Base-by-base conservation (phyloP, 2,329 filamentous ascomycete genomes). In the Colletotrichum sojae region DNA sequence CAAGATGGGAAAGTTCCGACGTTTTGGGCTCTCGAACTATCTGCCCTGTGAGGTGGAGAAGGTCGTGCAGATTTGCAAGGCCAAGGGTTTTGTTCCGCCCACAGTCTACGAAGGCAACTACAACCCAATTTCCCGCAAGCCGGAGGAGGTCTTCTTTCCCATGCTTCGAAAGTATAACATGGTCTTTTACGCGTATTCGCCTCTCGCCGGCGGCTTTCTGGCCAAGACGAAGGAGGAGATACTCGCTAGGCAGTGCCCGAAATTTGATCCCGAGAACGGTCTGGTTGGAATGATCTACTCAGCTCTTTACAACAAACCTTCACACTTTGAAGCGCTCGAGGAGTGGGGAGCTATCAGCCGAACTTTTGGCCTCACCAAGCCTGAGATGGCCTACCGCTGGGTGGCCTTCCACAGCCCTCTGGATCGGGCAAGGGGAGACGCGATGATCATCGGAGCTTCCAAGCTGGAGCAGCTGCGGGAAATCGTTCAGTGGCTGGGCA, bases 91-190 rank as follows among this genome's bases (percentile, higher is more conserved):
- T 27, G 76, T 83, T 15, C 79, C 78, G 63, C 85, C 85, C 0
- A 77, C 74, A 5, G 81, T 84, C 3, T 86, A 84, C 68, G 81
- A 87, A 71, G 83, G 85, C 2, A 77, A 81, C 8, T 86, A 87
- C 74, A 85, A 86, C 62, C 76, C 80, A 8, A 73, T 87, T 13
- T 77, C 78, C 3, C 78, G 85, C 52, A 74, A 78, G 2, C 77
- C 75, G 6, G 85, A 87, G 65, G 76, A 76, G 39, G 77, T 80
- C 13, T 73, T 86, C 1, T 79, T 86, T 18, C 82, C 83, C 0
- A 58, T 81, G 0, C 73, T 86, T 12, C 78, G 83, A 2, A 77
- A 81, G 61, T 72, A 83, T 45, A 76, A 75, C 13, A 84, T 86
- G 1, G 73, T 79, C 0, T 86, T 85, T 61, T 82, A 81, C 65